Evolutionary conservation across 306 rosid species (phyloP), one percentile per base, ranked within the genome.

Genomic region (Fragaria iinumae): DNA sequence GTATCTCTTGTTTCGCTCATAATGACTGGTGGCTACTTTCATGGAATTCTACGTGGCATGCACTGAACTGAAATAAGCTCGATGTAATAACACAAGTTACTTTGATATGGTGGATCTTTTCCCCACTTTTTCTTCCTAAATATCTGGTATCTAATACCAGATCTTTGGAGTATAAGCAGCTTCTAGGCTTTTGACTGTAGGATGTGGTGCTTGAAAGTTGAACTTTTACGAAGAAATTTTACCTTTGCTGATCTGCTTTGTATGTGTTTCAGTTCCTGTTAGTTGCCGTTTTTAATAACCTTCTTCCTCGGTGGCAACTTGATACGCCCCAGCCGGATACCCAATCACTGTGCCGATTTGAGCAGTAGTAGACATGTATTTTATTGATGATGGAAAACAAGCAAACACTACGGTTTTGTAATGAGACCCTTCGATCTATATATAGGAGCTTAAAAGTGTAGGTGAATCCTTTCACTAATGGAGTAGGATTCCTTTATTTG

Each of bases 21-120:
- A 76, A 96, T 96, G 99, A 87, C 98, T 0, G 98, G 94, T 60
- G 98, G 99, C 79, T 96, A 92, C 90, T 71, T 96, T 67, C 99
- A 96, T 83, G 99, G 99, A 83, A 91, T 96, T 70, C 70, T 90
- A 67, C 99, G 98, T 2, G 85, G 93, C 72, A 60, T 48, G 53
- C 53, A 43, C 36, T 77, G 2, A 97, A 92, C 85, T 96, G 88
- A 89, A 74, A 50, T 41, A 18, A 49, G 73, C 29, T 21, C 32
- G 16, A 71, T 72, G 73, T 72, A 27, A 12, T 72, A 27, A 12
- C 27, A 50, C 20, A 70, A 72, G 55, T 64, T 72, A 21, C 25
- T 29, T 2, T 34, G 34, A 63, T 43, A 36, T 17, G 20, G 36
- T 64, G 45, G 45, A 64, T 64, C 13, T 64, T 34, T 64, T 1